Percentiles rank a stretch among this genome's conserved stretches.
Evolutionary conservation across 2,329 filamentous ascomycete species (phyloP).

Genomic region (Cadophora malorum): DNA sequence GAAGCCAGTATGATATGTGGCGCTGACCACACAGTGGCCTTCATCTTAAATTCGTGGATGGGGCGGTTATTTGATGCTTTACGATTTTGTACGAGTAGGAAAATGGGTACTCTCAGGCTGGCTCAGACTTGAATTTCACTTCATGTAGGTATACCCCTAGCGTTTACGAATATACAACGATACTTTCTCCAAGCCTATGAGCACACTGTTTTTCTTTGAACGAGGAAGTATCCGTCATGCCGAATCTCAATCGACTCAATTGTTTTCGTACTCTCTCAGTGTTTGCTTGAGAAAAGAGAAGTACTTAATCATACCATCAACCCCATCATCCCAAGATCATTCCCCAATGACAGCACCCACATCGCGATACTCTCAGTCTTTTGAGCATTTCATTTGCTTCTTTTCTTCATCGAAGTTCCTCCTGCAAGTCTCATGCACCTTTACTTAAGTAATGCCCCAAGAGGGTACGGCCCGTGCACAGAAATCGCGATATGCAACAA

Average conservation of each 20-base stretch:
- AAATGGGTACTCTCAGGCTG: not conserved
- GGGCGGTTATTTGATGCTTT: slow-evolving; percentile 7
- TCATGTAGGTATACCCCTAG: slow-evolving; percentile 21
- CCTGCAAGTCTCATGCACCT: slow-evolving; percentile 1
- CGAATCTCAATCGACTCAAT: no score
- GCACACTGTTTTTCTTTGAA: not conserved
- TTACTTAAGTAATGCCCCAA: not conserved
- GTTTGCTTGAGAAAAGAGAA: no score
- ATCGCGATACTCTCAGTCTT: no score
- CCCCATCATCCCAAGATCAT: no score
- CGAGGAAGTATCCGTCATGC: no score
- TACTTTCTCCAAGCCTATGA: not conserved
- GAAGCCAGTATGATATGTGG: slow-evolving; percentile 44
- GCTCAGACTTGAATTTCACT: not conserved
- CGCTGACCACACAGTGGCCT: slow-evolving; percentile 4
- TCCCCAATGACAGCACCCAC: no score
- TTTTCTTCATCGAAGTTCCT: no score
- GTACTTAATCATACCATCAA: no score
- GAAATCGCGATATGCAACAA: slow-evolving; percentile 16
- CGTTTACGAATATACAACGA: slow-evolving; percentile 8
- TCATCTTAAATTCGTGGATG: not conserved
- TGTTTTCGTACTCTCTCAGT: no score
- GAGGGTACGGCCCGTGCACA: slow-evolving; percentile 12
- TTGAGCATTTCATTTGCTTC: no score
- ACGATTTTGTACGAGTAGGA: slow-evolving; percentile 15